A percentile compares a stretch with the other conserved stretches of the same genome.
Conservation (phyloP, 176 grass and related monocot species). For the Juncus inflexus region DNA sequence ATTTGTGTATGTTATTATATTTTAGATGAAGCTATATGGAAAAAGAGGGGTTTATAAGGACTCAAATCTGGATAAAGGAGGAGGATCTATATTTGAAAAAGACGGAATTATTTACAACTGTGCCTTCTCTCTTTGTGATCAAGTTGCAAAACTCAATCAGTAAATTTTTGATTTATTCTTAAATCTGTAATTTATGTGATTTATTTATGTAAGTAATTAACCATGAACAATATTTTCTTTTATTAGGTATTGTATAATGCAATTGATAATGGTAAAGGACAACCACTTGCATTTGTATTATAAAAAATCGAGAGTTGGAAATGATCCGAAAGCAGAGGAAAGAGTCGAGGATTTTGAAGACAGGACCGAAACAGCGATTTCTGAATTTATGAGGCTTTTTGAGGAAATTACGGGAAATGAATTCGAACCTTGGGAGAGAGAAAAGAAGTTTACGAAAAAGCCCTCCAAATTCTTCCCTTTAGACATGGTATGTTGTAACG, state of each 20-base stretch:
- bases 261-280: constrained; percentile 50
- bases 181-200: too few relatives aligned
- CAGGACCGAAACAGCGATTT: constrained; percentile 43
- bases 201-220: too few relatives aligned
- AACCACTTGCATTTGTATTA: constrained; percentile 72
- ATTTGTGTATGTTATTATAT: neutral
- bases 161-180: neutral
- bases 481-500: constrained; percentile 50
- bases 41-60: constrained; percentile 63
- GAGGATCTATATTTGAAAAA: constrained; percentile 57
- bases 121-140: constrained; percentile 56
- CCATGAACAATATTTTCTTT: neutral
- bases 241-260: constrained; percentile 58
- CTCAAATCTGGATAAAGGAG: constrained; percentile 57
- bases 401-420: constrained; percentile 73
- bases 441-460: constrained; percentile 77
- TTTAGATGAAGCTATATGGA: constrained; percentile 73
- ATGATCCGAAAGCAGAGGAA: constrained; percentile 68
- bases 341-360: constrained; percentile 68
- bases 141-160: constrained; percentile 46
- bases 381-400: constrained; percentile 64
- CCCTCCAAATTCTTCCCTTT: constrained; percentile 64
- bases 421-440: constrained; percentile 76
- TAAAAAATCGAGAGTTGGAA: constrained; percentile 57
- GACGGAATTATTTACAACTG: constrained; percentile 81